Evolutionary conservation across 2,329 filamentous ascomycete genomes (phyloP), one percentile per base, ranked within the genome.

Genomic region (Plectosphaerella cucumerina): DNA sequence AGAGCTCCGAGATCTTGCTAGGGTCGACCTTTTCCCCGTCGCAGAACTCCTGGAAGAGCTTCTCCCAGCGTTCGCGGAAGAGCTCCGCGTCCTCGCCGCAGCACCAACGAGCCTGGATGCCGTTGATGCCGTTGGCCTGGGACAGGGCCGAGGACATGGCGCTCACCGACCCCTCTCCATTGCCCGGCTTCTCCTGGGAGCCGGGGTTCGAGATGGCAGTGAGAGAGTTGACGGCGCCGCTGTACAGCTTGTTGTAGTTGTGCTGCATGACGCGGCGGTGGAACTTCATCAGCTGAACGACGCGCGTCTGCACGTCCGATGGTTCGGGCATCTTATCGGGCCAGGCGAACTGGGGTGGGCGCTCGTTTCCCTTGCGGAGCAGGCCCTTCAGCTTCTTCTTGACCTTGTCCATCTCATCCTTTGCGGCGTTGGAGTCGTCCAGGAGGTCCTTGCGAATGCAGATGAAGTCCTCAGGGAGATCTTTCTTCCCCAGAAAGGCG

Each of bases 361-460:
- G 89, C 63, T 94, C 89, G 55, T 91, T 90, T n/a, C 93, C 94
- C 67, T 96, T 89, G 26, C 94, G 85, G 52, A 99, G 71, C 18
- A 99, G 78, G 1, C 90, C 86, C 73, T 99, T 99, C 23, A 99
- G 80, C 82, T 96, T 97, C 81, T 99, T 99, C 79, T 99, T 99
- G 50, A 99, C 94, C 70, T 96, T 97, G 71, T 99, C 95, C 89
- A 97, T 99, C 63, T 96, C 91, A 66, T 99, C 94, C 68, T 99
- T 99, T 52, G 94, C 94, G 4, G 94, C 94, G 67, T 99, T 99
- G 0, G 92, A 97, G 65, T 99, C 94, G 66, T 99, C 94, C 3
- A 99, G 75, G 6, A 99, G 79, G 69, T 97, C 92, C 66, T 99
- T 99, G 49, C 94, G 86, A 51, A 97, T 86, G 33, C 85, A 87